Base-by-base conservation (phyloP, 768 basidiomycete genomes). In the Panaeolus cyanescens region DNA sequence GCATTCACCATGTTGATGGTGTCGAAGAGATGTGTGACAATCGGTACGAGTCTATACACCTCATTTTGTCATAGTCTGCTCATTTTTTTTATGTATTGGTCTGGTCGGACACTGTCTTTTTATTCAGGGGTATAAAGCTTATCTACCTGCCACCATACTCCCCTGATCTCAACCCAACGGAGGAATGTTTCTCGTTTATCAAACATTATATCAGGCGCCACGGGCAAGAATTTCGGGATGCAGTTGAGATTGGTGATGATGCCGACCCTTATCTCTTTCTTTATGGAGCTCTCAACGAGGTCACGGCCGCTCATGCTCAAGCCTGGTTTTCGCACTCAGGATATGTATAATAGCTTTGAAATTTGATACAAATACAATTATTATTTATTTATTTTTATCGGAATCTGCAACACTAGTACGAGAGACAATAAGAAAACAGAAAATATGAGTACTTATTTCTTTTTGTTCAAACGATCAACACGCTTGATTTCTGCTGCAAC, bases 81-180 rank as follows among this genome's bases (percentile, higher is more conserved):
- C n/a, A n/a, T n/a, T n/a, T n/a, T n/a, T n/a, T n/a, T n/a, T n/a
- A n/a, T n/a, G n/a, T n/a, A n/a, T n/a, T n/a, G n/a, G n/a, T n/a
- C n/a, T n/a, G n/a, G n/a, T n/a, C n/a, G n/a, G n/a, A n/a, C n/a
- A n/a, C n/a, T n/a, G n/a, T n/a, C n/a, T n/a, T n/a, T n/a, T n/a
- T n/a, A n/a, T 59, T 56, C 30, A 62, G 61, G 58, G 75, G 70
- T 34, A 66, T 69, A 13, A 66, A 64, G 39, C 68, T 75, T 2
- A 37, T 72, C n/a, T 74, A 73, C 59, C 65, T 74, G 1, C 74
- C 74, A 5, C 71, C 75, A 32, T 75, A 76, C 60, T 77, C 71
- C 3, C 76, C 75, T 1, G 73, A 77, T 58, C 62, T 73, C 63
- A 77, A 76, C 59, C 76, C 74, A 4, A 77, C 74, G 61, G 75